Evolutionary conservation across 1,284 basidiomycete genomes (phyloP), one percentile per base, ranked within the genome.

Genomic region (Grifola frondosa): DNA sequence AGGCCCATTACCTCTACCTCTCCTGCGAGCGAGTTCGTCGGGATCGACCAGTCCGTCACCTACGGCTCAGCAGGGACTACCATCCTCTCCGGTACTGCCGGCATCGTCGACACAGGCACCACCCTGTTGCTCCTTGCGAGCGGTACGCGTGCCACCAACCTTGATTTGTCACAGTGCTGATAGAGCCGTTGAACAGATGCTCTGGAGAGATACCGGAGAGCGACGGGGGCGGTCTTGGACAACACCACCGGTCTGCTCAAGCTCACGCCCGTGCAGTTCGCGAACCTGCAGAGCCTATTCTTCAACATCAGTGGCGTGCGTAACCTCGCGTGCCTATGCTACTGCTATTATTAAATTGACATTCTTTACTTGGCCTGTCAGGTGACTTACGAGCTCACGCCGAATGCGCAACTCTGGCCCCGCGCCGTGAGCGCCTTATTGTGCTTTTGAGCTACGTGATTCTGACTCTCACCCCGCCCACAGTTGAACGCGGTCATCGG

Each of bases 51-150:
- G 42, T 51, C 54, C 12, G 52, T 59, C 37, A 49, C 40, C 3
- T 57, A 56, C 29, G 59, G 59, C 10, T 23, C 49, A 3, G 30
- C 32, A 13, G 48, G 48, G 1, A 69, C 59, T 7, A 17, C 38
- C 4, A 53, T 61, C 32, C 42, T 59, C 16, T 8, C 37, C 16
- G 56, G 44, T 25, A 56, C 52, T 8, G 45, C 60, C 8, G 61
- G 61, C 10, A 55, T 63, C 32, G 45, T 56, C 40, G 61, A 63
- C 35, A 59, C 58, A n/a, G 57, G 59, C n/a, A 59, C 56, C 13
- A 57, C 65, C 3, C 61, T 74, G 21, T 41, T 71, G 9, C 53
- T 65, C 25, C 44, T 74, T 19, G 59, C 71, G 8, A 55, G 62
- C 3, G 58, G 70, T 67, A 36, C 5, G 42, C 32, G 6, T 25